Evolutionary conservation across 306 rosid species (phyloP).

Genomic region (Pterocarpus santalinus): DNA sequence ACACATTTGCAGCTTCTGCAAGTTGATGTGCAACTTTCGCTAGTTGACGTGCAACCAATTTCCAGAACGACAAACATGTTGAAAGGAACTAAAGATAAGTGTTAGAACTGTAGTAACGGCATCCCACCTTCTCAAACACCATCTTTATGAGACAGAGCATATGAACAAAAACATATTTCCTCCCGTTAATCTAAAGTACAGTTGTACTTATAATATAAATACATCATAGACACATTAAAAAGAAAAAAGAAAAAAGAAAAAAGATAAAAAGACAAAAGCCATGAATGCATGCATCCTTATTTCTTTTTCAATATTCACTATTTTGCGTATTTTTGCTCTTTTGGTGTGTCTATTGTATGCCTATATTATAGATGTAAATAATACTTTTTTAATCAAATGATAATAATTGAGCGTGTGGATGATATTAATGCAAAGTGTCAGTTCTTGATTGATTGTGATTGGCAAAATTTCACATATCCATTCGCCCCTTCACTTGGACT

Average conservation of each 20-base stretch:
- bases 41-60: constrained; percentile 11
- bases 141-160: neutral
- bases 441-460: constrained; percentile 26
- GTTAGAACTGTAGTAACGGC: neutral
- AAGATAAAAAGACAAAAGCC: too few relatives aligned
- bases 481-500: neutral
- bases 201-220: too few relatives aligned
- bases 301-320: too few relatives aligned
- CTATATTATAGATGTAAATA: too few relatives aligned
- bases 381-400: too few relatives aligned
- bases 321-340: too few relatives aligned
- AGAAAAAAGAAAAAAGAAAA: too few relatives aligned
- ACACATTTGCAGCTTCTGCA: neutral
- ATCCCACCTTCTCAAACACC: neutral
- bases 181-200: neutral
- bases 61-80: neutral
- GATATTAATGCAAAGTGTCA: constrained; percentile 34
- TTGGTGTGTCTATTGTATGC: too few relatives aligned
- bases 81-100: neutral
- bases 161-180: neutral
- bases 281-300: too few relatives aligned
- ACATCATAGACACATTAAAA: too few relatives aligned
- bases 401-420: constrained; percentile 13
- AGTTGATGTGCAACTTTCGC: too few relatives aligned
- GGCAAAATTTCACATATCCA: neutral